phyloP scores from a whole-genome alignment of 345 rosid genomes.

The Sapria himalayana region DNA sequence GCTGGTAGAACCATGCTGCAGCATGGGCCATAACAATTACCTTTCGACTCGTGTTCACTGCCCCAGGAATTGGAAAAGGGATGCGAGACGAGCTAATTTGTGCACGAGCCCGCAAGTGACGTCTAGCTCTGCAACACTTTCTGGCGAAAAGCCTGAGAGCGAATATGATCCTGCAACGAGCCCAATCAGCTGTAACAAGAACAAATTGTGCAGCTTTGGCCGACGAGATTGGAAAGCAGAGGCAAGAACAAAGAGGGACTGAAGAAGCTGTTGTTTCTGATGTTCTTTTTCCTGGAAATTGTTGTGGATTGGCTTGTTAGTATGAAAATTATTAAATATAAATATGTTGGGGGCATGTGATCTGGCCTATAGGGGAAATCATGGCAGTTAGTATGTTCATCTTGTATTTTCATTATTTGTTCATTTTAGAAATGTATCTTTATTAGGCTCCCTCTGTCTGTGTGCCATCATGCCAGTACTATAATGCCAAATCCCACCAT shows the following conservation, averaged over 20 bases:
- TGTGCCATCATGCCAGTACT: too few species aligned
- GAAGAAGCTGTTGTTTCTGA: slow-evolving; percentile 4
- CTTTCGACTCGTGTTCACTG: slow-evolving; percentile 20
- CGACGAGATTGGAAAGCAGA: slow-evolving; percentile 60
- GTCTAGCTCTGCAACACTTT: slow-evolving; percentile 3
- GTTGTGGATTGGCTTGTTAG: too few species aligned
- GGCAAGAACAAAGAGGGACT: slow-evolving; percentile 33
- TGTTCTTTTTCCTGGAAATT: too few species aligned
- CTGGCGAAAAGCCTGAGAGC: slow-evolving; percentile 8
- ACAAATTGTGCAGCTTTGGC: slow-evolving; percentile 12
- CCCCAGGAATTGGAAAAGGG: slow-evolving; percentile 51
- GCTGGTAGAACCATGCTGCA: slow-evolving; percentile 11
- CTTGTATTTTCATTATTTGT: too few species aligned
- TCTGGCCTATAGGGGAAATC: too few species aligned
- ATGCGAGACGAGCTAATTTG: slow-evolving; percentile 38
- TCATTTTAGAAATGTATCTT: too few species aligned
- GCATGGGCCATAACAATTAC: slow-evolving; percentile 12
- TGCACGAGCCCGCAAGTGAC: slow-evolving; percentile 12
- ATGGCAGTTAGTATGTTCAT: too few species aligned
- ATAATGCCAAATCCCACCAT: too few species aligned
- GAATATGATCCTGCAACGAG: slow-evolving; percentile 8
- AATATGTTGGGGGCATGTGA: too few species aligned
- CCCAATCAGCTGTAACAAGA: slow-evolving; percentile 8
- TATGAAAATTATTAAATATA: too few species aligned
- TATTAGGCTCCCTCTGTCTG: too few species aligned